Evolutionary conservation across 345 rosid genomes (phyloP).

Genomic region (Hibiscus mutabilis): DNA sequence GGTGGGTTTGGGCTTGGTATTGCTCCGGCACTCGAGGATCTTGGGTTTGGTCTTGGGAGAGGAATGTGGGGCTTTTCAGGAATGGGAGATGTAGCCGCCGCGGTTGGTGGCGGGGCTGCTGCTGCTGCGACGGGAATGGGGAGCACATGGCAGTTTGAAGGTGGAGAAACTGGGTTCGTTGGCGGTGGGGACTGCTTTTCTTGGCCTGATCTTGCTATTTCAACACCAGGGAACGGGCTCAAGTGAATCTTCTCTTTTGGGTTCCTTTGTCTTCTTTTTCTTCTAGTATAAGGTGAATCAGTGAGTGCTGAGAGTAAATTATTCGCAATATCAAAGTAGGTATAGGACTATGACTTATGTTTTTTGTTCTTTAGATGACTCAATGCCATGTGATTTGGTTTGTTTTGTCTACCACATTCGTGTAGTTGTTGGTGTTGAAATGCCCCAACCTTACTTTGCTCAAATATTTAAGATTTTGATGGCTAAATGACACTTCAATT

Average conservation of each 20-base stretch:
- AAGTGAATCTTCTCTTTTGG: constrained; percentile 35
- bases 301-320: constrained; percentile 6
- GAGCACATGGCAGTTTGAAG: constrained; percentile 74
- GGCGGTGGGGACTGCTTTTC: constrained; percentile 61
- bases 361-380: background rate
- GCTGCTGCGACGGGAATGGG: constrained; percentile 28
- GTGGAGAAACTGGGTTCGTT: constrained; percentile 52
- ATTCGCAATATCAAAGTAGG: constrained; percentile 13
- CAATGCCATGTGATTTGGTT: constrained; percentile 24
- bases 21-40: constrained; percentile 51
- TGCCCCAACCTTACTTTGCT: background rate
- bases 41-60: constrained; percentile 65
- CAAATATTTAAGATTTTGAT: background rate
- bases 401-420: constrained; percentile 6
- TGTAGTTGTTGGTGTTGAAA: constrained; percentile 6
- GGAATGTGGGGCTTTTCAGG: constrained; percentile 68
- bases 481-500: too few relatives aligned
- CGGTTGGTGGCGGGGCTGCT: constrained; percentile 23
- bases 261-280: background rate
- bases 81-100: constrained; percentile 35
- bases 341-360: background rate
- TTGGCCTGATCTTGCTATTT: constrained; percentile 94
- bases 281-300: constrained; percentile 12
- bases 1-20: constrained; percentile 74
- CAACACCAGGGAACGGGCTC: constrained; percentile 72